Percentiles rank a stretch among this genome's conserved stretches.
phyloP scores from a whole-genome alignment of 371 early-diverging fungal genomes.

The Phascolomyces articulosus region DNA sequence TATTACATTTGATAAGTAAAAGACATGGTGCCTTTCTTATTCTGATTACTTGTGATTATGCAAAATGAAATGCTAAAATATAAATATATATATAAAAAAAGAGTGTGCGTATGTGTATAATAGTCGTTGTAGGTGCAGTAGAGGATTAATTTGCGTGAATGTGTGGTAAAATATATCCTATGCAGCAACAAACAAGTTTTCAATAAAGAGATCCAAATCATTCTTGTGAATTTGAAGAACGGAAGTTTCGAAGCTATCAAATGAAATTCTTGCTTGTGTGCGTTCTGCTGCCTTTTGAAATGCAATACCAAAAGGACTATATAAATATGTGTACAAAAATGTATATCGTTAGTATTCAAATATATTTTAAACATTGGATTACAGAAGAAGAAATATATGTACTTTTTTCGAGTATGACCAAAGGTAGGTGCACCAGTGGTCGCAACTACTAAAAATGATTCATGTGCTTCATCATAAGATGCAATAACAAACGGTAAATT shows the following conservation, averaged over 20 bases:
- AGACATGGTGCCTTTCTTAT: no score
- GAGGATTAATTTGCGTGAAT: no score
- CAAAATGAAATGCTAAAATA: no score
- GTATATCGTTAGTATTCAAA: no score
- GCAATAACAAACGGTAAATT: constrained; percentile 71
- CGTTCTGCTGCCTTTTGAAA: constrained; percentile 69
- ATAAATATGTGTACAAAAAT: no score
- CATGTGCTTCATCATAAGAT: constrained; percentile 60
- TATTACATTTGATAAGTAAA: no score
- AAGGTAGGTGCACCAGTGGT: constrained; percentile 59
- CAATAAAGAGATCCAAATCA: constrained; percentile 66
- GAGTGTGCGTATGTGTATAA: no score
- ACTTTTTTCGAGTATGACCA: constrained; percentile 71
- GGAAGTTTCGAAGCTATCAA: constrained; percentile 74
- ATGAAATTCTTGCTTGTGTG: constrained; percentile 53
- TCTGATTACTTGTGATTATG: no score
- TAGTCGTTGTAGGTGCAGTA: no score
- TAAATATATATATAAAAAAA: no score
- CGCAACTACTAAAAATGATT: constrained; percentile 73
- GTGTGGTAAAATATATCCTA: not conserved
- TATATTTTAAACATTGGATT: no score
- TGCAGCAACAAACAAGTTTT: constrained; percentile 25
- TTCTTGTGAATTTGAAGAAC: constrained; percentile 63
- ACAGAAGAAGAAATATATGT: no score
- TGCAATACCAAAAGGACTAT: constrained; percentile 72